A percentile compares a stretch with the other conserved stretches of the same genome.
phyloP scores from a whole-genome alignment of 2,329 filamentous ascomycete genomes.

The Fusarium concolor region DNA sequence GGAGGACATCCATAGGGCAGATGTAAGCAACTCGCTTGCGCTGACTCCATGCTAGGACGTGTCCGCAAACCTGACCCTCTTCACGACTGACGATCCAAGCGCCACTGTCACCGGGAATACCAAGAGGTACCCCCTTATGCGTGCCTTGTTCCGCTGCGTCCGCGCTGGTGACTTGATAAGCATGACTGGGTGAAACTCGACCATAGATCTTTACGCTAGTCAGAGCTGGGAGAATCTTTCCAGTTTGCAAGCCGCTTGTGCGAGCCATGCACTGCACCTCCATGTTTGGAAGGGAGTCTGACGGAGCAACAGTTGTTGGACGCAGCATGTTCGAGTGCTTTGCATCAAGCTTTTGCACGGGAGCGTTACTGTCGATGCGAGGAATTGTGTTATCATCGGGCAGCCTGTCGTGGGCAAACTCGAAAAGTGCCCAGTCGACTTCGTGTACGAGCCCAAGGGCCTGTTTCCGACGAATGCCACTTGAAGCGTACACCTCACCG shows the following conservation, averaged over 20 bases:
- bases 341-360: conserved; percentile 14
- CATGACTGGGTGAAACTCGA: conserved; percentile 81
- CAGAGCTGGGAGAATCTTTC: conserved; percentile 81
- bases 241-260: conserved; percentile 84
- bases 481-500: conserved; percentile 88
- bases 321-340: conserved; percentile 54
- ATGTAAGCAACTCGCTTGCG: conserved; percentile 88
- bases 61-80: conserved; percentile 84
- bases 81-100: conserved; percentile 90
- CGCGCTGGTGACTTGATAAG: conserved; percentile 67
- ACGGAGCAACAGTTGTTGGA: conserved; percentile 69
- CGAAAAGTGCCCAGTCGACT: conserved; percentile 94
- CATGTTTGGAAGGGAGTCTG: conserved; percentile 74
- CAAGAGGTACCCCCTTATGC: conserved; percentile 57
- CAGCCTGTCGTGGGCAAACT: conserved; percentile 77
- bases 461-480: conserved; percentile 83
- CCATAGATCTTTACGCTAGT: conserved; percentile 89
- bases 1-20: conserved; percentile 90
- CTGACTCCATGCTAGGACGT: conserved; percentile 88
- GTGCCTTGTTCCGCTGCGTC: conserved; percentile 36
- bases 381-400: conserved; percentile 80
- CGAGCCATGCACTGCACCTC: conserved; percentile 90
- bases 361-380: conserved; percentile 28
- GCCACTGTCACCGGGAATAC: conserved; percentile 88
- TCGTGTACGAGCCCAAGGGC: conserved; percentile 82